Percentiles rank a stretch among this genome's conserved stretches.
phyloP scores from a whole-genome alignment of 352 stramenopile genomes.

The Blastocystis sp. region DNA sequence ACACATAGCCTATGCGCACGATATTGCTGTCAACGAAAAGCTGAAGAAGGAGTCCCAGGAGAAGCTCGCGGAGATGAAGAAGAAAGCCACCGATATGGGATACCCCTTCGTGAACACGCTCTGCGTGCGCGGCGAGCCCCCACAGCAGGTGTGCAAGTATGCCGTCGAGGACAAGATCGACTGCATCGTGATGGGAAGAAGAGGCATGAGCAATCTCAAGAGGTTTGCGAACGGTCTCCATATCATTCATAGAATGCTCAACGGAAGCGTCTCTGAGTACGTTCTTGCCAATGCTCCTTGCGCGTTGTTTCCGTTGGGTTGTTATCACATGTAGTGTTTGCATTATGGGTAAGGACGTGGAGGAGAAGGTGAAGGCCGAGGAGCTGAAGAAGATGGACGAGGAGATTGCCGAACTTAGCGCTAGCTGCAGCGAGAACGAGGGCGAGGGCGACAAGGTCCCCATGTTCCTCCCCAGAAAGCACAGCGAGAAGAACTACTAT shows the following conservation, averaged over 20 bases:
- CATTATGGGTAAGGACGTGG: slow-evolving; percentile 50
- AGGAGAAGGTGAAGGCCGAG: slow-evolving; percentile 8
- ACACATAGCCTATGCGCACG: slow-evolving; percentile 45
- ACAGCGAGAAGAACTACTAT: slow-evolving; percentile 68
- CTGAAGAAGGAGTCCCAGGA: slow-evolving; percentile 57
- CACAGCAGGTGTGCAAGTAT: slow-evolving; percentile 55
- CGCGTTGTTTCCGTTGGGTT: slow-evolving; percentile 32
- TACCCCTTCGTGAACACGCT: slow-evolving; percentile 31
- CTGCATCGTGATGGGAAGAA: slow-evolving; percentile 68
- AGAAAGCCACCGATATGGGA: slow-evolving; percentile 48
- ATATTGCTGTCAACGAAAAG: slow-evolving; percentile 54
- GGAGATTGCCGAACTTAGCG: slow-evolving; percentile 58
- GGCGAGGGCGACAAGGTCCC: slow-evolving; percentile 57
- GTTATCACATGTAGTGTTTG: slow-evolving; percentile 53
- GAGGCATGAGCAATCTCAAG: slow-evolving; percentile 58
- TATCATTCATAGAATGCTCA: slow-evolving; percentile 23
- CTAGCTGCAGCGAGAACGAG: slow-evolving; percentile 54
- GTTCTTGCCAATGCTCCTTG: slow-evolving; percentile 67
- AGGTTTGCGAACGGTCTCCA: background rate
- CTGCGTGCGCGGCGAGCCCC: slow-evolving; percentile 47
- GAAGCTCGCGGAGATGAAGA: slow-evolving; percentile 47
- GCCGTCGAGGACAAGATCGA: slow-evolving; percentile 63
- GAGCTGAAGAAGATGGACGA: slow-evolving; percentile 49
- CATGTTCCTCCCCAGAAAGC: slow-evolving; percentile 57
- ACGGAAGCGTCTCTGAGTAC: slow-evolving; percentile 35